A percentile compares a stretch with the other conserved stretches of the same genome.
These are phyloP conservation scores for Neopestalotiopsis sp. DNA, from an alignment of 2,329 filamentous ascomycete genomes.

Conservation along the genomic window DNA sequence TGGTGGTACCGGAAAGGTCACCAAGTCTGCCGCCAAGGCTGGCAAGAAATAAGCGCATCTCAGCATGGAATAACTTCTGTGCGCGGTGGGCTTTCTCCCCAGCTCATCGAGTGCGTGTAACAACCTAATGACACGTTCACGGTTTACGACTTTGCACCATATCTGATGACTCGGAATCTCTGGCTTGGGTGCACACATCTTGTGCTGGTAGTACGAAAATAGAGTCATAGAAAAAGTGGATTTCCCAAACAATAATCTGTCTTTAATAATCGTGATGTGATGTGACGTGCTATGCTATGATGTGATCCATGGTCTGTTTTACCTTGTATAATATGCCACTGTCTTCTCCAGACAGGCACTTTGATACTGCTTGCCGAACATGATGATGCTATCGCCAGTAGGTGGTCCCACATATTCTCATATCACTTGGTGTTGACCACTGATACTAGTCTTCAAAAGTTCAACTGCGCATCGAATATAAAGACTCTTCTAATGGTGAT, in stretches of 20 bases:
- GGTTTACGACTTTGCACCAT: constrained; percentile 41
- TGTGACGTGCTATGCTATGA: background rate
- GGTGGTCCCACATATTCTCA: too few species aligned
- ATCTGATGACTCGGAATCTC: constrained; percentile 47
- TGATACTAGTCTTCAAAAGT: too few species aligned
- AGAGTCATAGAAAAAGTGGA: constrained; percentile 43
- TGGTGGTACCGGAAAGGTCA: constrained; percentile 66
- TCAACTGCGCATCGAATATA: too few species aligned
- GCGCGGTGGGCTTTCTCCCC: constrained; percentile 12
- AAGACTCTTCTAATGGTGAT: too few species aligned
- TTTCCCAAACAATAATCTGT: background rate
- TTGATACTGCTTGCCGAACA: too few species aligned
- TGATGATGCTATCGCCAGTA: too few species aligned
- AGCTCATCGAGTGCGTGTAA: constrained; percentile 18
- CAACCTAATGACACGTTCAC: constrained; percentile 31
- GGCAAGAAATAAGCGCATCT: constrained; percentile 70
- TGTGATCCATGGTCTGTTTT: too few species aligned
- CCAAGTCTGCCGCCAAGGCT: constrained; percentile 76
- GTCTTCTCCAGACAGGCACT: too few species aligned
- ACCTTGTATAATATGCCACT: too few species aligned
- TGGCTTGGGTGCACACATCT: constrained; percentile 48
- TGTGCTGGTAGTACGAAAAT: constrained; percentile 53
- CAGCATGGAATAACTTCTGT: constrained; percentile 23
- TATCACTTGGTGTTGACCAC: too few species aligned
- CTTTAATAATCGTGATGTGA: background rate